A percentile compares a stretch with the other conserved stretches of the same genome.
phyloP scores from a whole-genome alignment of 192 early-diverging fungal genomes.

The Phycomyces blakesleeanus region DNA sequence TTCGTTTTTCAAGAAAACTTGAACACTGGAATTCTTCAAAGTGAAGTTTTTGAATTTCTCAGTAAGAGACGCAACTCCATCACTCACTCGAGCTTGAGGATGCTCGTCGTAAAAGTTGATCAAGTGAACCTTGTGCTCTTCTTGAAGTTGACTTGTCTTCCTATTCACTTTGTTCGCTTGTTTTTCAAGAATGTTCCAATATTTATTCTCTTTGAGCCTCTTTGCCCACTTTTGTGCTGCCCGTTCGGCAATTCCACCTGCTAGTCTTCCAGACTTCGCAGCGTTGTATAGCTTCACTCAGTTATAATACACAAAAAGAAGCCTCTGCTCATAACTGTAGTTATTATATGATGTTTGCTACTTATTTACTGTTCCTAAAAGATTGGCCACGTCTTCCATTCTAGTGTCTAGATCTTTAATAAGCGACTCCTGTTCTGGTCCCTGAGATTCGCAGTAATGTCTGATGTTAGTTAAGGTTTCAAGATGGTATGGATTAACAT shows the following conservation, averaged over 20 bases:
- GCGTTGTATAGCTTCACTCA: not conserved
- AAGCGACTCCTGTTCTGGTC: not conserved
- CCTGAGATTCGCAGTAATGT: conserved; percentile 1
- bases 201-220: not conserved
- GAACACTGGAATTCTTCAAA: too few relatives aligned
- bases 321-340: not conserved
- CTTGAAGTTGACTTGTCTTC: not conserved
- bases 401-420: not conserved
- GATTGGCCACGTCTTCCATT: not conserved
- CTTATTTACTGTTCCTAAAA: not conserved
- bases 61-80: too few relatives aligned
- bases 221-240: too few relatives aligned
- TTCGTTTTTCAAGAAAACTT: too few relatives aligned
- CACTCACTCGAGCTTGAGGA: too few relatives aligned
- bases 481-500: not conserved
- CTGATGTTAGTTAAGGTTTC: not conserved
- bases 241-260: too few relatives aligned
- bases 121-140: too few relatives aligned
- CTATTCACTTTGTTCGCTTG: not conserved
- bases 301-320: not conserved
- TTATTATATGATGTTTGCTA: not conserved
- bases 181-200: not conserved
- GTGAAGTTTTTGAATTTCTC: too few relatives aligned
- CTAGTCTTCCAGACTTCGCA: too few relatives aligned
- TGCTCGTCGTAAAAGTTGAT: too few relatives aligned